Percentiles rank a stretch among this genome's conserved stretches.
These are phyloP conservation scores for Harrya chromipes DNA, from an alignment of 768 basidiomycete genomes.

Conservation along the genomic window DNA sequence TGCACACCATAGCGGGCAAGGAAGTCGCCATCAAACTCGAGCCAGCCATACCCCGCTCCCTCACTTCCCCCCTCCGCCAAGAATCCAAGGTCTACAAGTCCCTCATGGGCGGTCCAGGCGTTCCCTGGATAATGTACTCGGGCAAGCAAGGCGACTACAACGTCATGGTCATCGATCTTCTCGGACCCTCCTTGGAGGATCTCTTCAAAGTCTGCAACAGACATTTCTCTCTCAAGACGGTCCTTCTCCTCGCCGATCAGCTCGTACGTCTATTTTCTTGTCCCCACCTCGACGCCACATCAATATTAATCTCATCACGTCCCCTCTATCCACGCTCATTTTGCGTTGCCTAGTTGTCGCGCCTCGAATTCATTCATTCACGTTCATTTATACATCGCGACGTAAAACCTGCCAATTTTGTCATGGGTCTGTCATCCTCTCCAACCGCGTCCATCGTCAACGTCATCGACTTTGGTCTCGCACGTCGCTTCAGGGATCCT, in stretches of 20 bases:
- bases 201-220: slow-evolving; percentile 88
- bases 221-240: slow-evolving; percentile 92
- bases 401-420: slow-evolving; percentile 98
- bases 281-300: background rate
- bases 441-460: slow-evolving; percentile 74
- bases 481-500: slow-evolving; percentile 71
- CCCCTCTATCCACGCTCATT: slow-evolving; percentile 21
- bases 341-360: slow-evolving; percentile 65
- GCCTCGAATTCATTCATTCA: slow-evolving; percentile 95
- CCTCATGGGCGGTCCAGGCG: slow-evolving; percentile 83
- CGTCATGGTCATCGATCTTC: slow-evolving; percentile 95
- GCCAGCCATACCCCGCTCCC: slow-evolving; percentile 47
- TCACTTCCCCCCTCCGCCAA: slow-evolving; percentile 71
- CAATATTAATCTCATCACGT: slow-evolving; percentile 8
- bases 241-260: slow-evolving; percentile 91
- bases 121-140: slow-evolving; percentile 91
- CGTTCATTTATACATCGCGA: slow-evolving; percentile 95
- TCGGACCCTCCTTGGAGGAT: slow-evolving; percentile 87
- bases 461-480: slow-evolving; percentile 87
- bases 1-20: slow-evolving; percentile 78
- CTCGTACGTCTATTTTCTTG: slow-evolving; percentile 53
- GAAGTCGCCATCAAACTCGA: slow-evolving; percentile 84
- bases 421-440: slow-evolving; percentile 73
- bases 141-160: slow-evolving; percentile 93
- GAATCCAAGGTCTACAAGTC: slow-evolving; percentile 92